Base-by-base conservation (phyloP, 140 eudicot genomes). In the Stevia rebaudiana region DNA sequence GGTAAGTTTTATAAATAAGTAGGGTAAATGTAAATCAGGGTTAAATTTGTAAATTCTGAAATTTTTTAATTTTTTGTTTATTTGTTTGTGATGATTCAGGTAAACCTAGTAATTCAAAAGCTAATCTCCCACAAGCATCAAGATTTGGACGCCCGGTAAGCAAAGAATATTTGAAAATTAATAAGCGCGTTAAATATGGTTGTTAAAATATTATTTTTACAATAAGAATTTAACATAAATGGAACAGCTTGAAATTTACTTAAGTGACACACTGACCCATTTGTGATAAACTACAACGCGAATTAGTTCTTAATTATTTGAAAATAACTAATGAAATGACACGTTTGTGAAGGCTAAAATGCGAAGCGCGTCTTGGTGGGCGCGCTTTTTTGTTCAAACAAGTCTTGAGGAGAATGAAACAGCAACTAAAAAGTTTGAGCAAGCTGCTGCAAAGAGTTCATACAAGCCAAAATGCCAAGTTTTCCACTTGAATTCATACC, bases 291-390 rank as follows among this genome's bases (percentile, higher is more conserved):
- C 5, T 28, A 11, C 41, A 42, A 23, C 40, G 24, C 22, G 8
- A 8, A 42, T 11, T 25, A 33, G 19, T 6, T 46, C n/a, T 16
- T 7, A 11, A 50, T 42, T 25, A 61, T 63, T 40, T 60, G 42
- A 55, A 68, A 25, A 55, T 69, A 30, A 79, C 35, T 6, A 69
- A 52, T 55, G 59, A 47, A 22, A 44, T 65, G 46, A 44, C 42
- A 17, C 11, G 24, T 55, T 13, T 74, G 22, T 72, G 63, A 35
- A 87, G 95, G 95, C 95, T n/a, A 87, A 87, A 81, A 83, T 78
- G 92, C 78, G 95, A 52, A 84, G 92, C 41, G 75, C 87, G 13
- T 70, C 88, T 11, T 87, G 95, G 95, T 87, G 95, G 95, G 76
- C 79, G 18, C 85, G 86, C 19, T 87, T 87, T 76, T 87, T 87